Conservation (phyloP, 1,284 basidiomycete genomes). For the Pseudomicrostroma phylloplanum region DNA sequence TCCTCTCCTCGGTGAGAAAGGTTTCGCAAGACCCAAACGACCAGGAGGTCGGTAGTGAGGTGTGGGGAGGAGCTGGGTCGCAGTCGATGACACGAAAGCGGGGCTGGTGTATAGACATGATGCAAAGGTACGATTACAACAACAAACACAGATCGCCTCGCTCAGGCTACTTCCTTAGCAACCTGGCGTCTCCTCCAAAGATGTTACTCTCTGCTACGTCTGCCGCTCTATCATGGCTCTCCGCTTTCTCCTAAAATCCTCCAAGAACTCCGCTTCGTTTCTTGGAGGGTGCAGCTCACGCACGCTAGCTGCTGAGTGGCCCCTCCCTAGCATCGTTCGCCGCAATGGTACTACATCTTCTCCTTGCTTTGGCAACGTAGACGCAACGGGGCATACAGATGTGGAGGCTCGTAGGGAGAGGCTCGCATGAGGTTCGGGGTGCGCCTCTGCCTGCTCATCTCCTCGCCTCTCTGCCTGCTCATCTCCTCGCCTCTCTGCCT, state of each 20-base stretch:
- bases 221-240: neutral
- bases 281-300: neutral
- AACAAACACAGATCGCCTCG: too few species aligned
- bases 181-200: too few species aligned
- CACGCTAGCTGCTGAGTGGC: neutral
- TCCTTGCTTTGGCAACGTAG: neutral
- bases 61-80: too few species aligned
- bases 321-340: neutral
- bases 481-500: too few species aligned
- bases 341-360: neutral
- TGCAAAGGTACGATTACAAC: too few species aligned
- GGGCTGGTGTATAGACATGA: too few species aligned
- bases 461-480: too few species aligned
- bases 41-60: too few species aligned
- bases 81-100: too few species aligned
- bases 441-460: neutral
- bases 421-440: neutral
- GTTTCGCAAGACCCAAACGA: neutral
- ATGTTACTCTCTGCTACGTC: too few species aligned
- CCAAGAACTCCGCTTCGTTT: neutral
- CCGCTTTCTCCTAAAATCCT: neutral
- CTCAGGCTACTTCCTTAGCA: too few species aligned
- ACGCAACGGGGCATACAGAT: neutral
- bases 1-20: neutral
- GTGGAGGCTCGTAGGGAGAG: neutral